Conservation (phyloP, 106 monocot genomes). For the Acorus gramineus region DNA sequence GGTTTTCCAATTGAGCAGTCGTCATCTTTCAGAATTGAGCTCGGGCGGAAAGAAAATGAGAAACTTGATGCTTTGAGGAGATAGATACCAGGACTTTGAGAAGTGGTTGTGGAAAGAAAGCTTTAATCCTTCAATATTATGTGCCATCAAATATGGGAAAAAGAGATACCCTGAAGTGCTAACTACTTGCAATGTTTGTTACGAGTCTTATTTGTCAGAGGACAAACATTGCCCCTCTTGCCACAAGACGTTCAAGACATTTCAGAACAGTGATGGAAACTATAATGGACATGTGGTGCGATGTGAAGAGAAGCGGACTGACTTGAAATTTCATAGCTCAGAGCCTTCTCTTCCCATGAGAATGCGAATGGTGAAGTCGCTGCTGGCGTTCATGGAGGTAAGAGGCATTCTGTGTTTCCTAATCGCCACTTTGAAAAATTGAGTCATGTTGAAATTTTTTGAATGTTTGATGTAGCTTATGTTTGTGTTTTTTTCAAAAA, state of each 20-base stretch:
- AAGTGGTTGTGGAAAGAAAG: constrained; percentile 79
- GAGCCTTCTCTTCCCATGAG: constrained; percentile 44
- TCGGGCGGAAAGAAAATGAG: constrained; percentile 56
- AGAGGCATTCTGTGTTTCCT: neutral
- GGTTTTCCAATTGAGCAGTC: constrained; percentile 26
- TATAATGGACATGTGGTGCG: constrained; percentile 45
- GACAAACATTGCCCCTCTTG: constrained; percentile 80
- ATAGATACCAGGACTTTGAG: constrained; percentile 60
- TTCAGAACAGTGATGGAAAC: constrained; percentile 32
- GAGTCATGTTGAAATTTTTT: too few relatives aligned
- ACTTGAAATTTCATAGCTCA: constrained; percentile 33
- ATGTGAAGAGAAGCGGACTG: constrained; percentile 47
- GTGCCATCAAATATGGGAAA: constrained; percentile 75
- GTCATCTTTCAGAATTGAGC: constrained; percentile 61
- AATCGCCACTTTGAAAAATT: too few relatives aligned
- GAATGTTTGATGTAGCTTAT: too few relatives aligned
- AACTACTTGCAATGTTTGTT: constrained; percentile 49
- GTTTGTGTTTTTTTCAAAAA: too few relatives aligned
- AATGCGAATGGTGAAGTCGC: constrained; percentile 56
- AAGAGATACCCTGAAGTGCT: constrained; percentile 58
- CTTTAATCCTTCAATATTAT: constrained; percentile 35
- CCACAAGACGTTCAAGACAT: constrained; percentile 57
- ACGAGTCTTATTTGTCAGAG: constrained; percentile 48
- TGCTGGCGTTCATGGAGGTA: constrained; percentile 63
- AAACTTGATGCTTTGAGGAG: constrained; percentile 46